Evolutionary conservation across 371 early-diverging fungal genomes (phyloP), one percentile per base, ranked within the genome.

Genomic region (Rozella allomycis): DNA sequence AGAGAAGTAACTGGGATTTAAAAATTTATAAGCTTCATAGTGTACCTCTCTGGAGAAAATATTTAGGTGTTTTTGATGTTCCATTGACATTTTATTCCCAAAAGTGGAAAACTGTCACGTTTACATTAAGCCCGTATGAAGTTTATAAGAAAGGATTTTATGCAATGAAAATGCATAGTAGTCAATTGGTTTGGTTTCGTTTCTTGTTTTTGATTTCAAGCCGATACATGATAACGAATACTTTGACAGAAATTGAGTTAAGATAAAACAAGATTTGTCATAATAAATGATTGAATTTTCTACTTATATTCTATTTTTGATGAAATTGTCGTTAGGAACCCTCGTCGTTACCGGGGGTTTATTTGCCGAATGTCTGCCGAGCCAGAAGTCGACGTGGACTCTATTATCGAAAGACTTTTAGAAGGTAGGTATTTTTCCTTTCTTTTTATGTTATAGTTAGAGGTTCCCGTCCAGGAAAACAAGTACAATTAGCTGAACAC

Each of bases 181-280:
- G 66, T 29, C 96, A 97, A 55, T 46, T 93, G 43, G 74, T 82
- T 10, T 94, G 96, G 96, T 97, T 86, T 58, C 58, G 98, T 19
- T 72, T 76, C 53, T 47, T 94, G 16, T 96, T n/a, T n/a, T n/a
- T n/a, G n/a, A n/a, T n/a, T n/a, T n/a, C n/a, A n/a, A n/a, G n/a
- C n/a, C n/a, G n/a, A n/a, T n/a, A n/a, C n/a, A n/a, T n/a, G n/a
- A n/a, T n/a, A n/a, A n/a, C n/a, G n/a, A n/a, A n/a, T n/a, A n/a
- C n/a, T n/a, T n/a, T n/a, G n/a, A n/a, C n/a, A n/a, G n/a, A n/a
- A n/a, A n/a, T n/a, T n/a, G n/a, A n/a, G n/a, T n/a, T n/a, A n/a
- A n/a, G n/a, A n/a, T n/a, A n/a, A n/a, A n/a, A n/a, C n/a, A n/a
- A n/a, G n/a, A n/a, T n/a, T n/a, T n/a, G n/a, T n/a, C n/a, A n/a